Evolutionary conservation across 139 green algal species (phyloP).

Genomic region (Chlorella sp.): DNA sequence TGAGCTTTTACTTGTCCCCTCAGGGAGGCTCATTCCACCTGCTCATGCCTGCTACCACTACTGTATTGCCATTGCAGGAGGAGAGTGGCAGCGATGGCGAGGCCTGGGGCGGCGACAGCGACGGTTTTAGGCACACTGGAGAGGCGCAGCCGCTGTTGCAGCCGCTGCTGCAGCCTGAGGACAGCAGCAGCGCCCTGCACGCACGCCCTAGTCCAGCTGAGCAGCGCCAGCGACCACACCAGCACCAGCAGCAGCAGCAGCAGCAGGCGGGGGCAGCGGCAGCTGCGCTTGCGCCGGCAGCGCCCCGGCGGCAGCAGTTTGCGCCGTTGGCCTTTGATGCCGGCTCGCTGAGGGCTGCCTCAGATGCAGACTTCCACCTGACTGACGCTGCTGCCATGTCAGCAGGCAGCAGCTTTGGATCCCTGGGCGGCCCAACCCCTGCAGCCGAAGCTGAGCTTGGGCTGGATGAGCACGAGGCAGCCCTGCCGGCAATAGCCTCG

Average conservation of each 20-base stretch:
- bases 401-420: neutral
- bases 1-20: too few species aligned
- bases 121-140: too few species aligned
- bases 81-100: neutral
- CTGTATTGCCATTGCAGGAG: neutral
- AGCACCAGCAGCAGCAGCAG: neutral
- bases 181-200: conserved; percentile 11
- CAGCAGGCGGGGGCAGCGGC: neutral
- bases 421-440: neutral
- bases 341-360: neutral
- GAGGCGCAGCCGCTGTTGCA: neutral
- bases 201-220: neutral
- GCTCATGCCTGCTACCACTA: too few species aligned
- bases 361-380: conserved; percentile 3
- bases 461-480: too few species aligned
- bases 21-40: too few species aligned
- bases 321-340: conserved; percentile 11
- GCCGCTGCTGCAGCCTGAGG: neutral
- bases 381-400: neutral
- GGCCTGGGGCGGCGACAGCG: neutral
- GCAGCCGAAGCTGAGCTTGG: too few species aligned
- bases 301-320: neutral
- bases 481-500: neutral
- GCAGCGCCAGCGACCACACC: neutral
- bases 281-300: neutral